Conservation (phyloP, 2,329 filamentous ascomycete species). For the Trichoderma koningii region DNA sequence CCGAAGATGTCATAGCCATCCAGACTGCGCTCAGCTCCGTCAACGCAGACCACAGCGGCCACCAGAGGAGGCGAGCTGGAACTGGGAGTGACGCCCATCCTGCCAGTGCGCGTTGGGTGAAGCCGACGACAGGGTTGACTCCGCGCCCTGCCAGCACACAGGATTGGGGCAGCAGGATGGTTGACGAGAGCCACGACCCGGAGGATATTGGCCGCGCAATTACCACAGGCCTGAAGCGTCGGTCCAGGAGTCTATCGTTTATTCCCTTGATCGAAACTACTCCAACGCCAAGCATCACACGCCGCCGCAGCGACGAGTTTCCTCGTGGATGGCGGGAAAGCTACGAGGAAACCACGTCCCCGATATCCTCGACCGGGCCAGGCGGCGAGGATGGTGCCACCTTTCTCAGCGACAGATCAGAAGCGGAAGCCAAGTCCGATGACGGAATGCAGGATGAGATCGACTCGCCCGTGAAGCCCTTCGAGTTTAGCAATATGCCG, state of each 20-base stretch:
- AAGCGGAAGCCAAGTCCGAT: conserved; percentile 33
- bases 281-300: conserved; percentile 37
- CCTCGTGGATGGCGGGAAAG: conserved; percentile 63
- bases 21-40: conserved; percentile 57
- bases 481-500: conserved; percentile 55
- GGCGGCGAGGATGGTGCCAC: conserved; percentile 40
- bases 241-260: conserved; percentile 62
- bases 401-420: conserved; percentile 38
- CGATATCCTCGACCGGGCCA: conserved; percentile 51
- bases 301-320: conserved; percentile 64
- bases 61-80: conserved; percentile 12
- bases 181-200: conserved; percentile 47
- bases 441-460: conserved; percentile 44
- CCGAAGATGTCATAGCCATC: conserved; percentile 56
- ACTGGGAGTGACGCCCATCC: conserved; percentile 23
- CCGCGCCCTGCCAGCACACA: conserved; percentile 64
- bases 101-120: conserved; percentile 37
- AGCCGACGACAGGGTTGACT: conserved; percentile 57
- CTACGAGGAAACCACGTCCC: conserved; percentile 52
- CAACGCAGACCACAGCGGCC: conserved; percentile 45
- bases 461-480: conserved; percentile 45
- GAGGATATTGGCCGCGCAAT: conserved; percentile 64
- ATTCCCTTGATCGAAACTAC: conserved; percentile 39
- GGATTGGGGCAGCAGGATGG: conserved; percentile 48
- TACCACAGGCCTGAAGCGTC: conserved; percentile 53